These are phyloP conservation scores for Zopfochytrium polystomum DNA, from an alignment of 371 early-diverging fungal species.

Conservation along the genomic window DNA sequence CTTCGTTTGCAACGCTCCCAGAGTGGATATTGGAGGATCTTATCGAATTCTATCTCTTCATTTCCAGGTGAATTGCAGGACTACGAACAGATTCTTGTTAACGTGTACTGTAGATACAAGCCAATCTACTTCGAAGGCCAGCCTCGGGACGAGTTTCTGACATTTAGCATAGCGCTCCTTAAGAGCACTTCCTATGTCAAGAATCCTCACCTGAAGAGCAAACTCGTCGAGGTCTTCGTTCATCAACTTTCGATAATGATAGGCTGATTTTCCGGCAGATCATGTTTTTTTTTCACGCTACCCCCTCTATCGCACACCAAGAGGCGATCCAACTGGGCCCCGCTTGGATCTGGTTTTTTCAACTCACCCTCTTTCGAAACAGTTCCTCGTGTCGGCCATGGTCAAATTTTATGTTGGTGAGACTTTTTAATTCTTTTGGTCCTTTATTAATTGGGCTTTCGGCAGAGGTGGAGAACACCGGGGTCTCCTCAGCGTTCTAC, in stretches of 20 bases:
- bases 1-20: constrained; percentile 75
- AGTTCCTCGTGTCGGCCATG: constrained; percentile 73
- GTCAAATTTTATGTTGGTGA: constrained; percentile 86
- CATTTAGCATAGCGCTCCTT: constrained; percentile 78
- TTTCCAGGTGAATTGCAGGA: constrained; percentile 31
- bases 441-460: background rate
- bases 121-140: constrained; percentile 55
- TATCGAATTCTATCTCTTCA: constrained; percentile 50
- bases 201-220: constrained; percentile 93
- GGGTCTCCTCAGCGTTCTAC: constrained; percentile 88
- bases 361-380: constrained; percentile 68
- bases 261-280: constrained; percentile 47
- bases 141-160: constrained; percentile 67
- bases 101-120: constrained; percentile 59
- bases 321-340: constrained; percentile 47
- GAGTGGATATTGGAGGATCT: constrained; percentile 92
- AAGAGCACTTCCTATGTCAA: constrained; percentile 73
- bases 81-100: background rate
- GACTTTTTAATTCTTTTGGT: constrained; percentile 10
- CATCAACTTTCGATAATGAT: background rate
- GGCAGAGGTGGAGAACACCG: constrained; percentile 89
- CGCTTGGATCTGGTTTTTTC: constrained; percentile 66
- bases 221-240: constrained; percentile 78
- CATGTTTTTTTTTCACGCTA: constrained; percentile 69
- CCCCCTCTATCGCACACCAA: constrained; percentile 41